phyloP scores from a whole-genome alignment of 2,329 filamentous ascomycete genomes.

The Fonsecaea erecta region DNA sequence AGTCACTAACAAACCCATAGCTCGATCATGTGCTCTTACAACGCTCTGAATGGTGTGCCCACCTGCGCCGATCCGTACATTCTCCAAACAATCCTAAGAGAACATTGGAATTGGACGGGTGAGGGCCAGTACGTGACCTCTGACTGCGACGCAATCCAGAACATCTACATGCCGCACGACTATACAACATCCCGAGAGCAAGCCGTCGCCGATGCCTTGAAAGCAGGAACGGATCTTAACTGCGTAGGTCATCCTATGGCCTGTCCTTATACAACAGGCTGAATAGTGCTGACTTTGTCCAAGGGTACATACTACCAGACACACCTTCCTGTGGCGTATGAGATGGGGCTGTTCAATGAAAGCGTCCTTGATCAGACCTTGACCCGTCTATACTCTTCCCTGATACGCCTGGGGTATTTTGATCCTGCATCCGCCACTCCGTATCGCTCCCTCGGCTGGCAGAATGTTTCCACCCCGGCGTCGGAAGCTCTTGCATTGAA shows the following conservation, averaged over 20 bases:
- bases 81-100: constrained; percentile 65
- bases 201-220: constrained; percentile 55
- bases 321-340: constrained; percentile 51
- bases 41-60: constrained; percentile 68
- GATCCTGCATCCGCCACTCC: constrained; percentile 49
- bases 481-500: constrained; percentile 61
- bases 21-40: constrained; percentile 68
- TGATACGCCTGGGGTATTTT: constrained; percentile 59
- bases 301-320: constrained; percentile 54
- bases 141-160: constrained; percentile 67
- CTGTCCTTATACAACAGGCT: neutral
- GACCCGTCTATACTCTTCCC: constrained; percentile 55
- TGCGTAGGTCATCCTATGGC: constrained; percentile 46
- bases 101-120: constrained; percentile 68
- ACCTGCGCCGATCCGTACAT: constrained; percentile 68
- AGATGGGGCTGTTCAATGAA: constrained; percentile 51
- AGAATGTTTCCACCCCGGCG: constrained; percentile 60
- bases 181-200: constrained; percentile 48
- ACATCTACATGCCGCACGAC: constrained; percentile 63
- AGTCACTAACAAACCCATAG: constrained; percentile 44
- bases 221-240: constrained; percentile 59
- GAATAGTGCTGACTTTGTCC: neutral
- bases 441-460: constrained; percentile 60
- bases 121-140: constrained; percentile 67
- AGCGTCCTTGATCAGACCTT: constrained; percentile 54